These are phyloP conservation scores for Sphaceloma murrayae DNA, from an alignment of 2,329 filamentous ascomycete species.

Conservation along the genomic window DNA sequence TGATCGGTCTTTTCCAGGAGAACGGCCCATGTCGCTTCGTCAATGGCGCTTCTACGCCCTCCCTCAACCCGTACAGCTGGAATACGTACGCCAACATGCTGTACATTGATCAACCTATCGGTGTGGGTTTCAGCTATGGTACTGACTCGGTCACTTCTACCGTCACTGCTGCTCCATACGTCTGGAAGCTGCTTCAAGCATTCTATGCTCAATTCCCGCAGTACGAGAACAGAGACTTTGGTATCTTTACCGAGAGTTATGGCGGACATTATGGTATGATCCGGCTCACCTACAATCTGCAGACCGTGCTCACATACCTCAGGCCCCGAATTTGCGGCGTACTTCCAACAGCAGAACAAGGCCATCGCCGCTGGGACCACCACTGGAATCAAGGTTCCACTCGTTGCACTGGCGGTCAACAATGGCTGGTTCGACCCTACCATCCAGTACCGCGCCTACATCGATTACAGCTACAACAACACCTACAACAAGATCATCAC, in stretches of 20 bases:
- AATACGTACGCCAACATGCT: constrained; percentile 35
- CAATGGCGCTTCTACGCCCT: constrained; percentile 34
- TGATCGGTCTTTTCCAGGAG: constrained; percentile 53
- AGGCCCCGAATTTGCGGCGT: constrained; percentile 49
- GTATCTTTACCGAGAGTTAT: constrained; percentile 48
- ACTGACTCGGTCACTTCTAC: constrained; percentile 34
- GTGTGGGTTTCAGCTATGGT: constrained; percentile 37
- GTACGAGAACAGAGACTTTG: constrained; percentile 43
- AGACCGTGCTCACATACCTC: too few species aligned
- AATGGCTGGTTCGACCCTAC: constrained; percentile 48
- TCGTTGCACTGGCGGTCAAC: constrained; percentile 48
- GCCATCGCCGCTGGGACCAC: constrained; percentile 38
- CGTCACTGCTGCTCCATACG: constrained; percentile 38
- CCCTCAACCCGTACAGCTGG: constrained; percentile 37
- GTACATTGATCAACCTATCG: constrained; percentile 34
- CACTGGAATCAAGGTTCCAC: constrained; percentile 32
- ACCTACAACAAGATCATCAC: constrained; percentile 30
- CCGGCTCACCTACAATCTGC: too few species aligned
- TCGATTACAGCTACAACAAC: constrained; percentile 29
- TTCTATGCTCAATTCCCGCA: constrained; percentile 30
- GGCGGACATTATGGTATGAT: constrained; percentile 56
- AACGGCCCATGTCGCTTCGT: constrained; percentile 41
- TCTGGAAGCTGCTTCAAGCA: constrained; percentile 50
- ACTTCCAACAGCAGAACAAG: constrained; percentile 51
- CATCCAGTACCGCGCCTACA: constrained; percentile 33